Evolutionary conservation across 2,329 filamentous ascomycete genomes (phyloP).

Genomic region (Colletotrichum eleusines): DNA sequence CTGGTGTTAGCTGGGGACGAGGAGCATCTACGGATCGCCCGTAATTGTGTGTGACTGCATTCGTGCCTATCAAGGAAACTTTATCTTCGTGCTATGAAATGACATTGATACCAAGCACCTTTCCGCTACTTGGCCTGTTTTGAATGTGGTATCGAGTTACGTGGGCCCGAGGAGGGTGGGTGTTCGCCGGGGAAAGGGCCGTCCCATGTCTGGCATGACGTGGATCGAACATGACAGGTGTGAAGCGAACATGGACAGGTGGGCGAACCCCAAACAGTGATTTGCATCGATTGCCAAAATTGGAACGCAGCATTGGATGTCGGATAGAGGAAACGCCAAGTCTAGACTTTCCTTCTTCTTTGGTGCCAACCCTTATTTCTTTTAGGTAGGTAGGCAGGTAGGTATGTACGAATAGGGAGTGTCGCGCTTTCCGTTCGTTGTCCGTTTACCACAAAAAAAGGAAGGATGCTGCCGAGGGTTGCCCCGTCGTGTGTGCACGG

Average conservation of each 20-base stretch:
- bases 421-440: background rate
- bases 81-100: slow-evolving; percentile 12
- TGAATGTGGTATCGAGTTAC: slow-evolving; percentile 4
- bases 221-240: slow-evolving; percentile 4
- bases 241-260: slow-evolving; percentile 22
- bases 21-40: slow-evolving; percentile 3
- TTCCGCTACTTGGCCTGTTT: background rate
- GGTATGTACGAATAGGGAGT: background rate
- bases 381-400: background rate
- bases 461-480: slow-evolving; percentile 27
- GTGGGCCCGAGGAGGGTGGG: slow-evolving; percentile 1
- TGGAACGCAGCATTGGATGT: background rate
- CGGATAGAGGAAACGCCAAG: background rate
- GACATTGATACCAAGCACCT: slow-evolving; percentile 7
- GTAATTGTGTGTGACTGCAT: slow-evolving; percentile 7
- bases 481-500: slow-evolving; percentile 27
- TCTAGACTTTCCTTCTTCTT: background rate
- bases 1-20: slow-evolving; percentile 19
- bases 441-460: background rate
- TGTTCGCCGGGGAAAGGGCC: slow-evolving; percentile 6
- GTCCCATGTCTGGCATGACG: slow-evolving; percentile 12
- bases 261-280: slow-evolving; percentile 3
- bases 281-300: slow-evolving; percentile 8
- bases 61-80: slow-evolving; percentile 6
- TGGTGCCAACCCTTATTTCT: slow-evolving; percentile 1